phyloP scores from a whole-genome alignment of 495 filamentous ascomycete species.

The Sabuloglossum arenarium region DNA sequence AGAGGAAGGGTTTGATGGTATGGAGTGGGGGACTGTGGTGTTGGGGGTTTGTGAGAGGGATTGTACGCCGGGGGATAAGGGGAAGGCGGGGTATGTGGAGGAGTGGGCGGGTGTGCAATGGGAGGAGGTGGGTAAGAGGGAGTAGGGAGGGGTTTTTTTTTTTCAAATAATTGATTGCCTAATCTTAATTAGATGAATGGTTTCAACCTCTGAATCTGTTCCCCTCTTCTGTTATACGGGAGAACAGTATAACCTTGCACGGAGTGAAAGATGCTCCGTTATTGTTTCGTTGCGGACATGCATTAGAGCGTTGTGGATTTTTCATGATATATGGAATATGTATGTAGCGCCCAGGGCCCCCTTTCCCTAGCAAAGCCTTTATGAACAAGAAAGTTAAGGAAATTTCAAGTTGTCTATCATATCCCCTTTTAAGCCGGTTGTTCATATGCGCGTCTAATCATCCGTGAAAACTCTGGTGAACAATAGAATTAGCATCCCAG shows the following conservation, averaged over 20 bases:
- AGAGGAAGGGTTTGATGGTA: constrained; percentile 51
- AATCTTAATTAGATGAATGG: no score
- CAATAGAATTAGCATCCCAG: neutral
- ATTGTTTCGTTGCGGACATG: neutral
- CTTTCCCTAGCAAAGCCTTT: neutral
- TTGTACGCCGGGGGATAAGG: constrained; percentile 34
- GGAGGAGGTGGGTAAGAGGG: constrained; percentile 39
- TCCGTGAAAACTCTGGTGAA: constrained; percentile 39
- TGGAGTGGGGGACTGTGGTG: constrained; percentile 98
- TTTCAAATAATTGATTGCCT: no score
- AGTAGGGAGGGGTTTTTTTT: neutral
- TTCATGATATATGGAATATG: constrained; percentile 1
- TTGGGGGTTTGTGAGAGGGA: constrained; percentile 62
- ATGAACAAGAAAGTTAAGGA: no score
- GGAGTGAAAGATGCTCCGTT: neutral
- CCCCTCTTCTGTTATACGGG: no score
- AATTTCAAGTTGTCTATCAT: neutral
- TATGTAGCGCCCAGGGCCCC: neutral
- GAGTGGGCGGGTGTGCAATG: constrained; percentile 97
- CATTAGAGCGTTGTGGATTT: neutral
- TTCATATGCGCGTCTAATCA: constrained; percentile 78
- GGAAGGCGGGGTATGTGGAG: constrained; percentile 50
- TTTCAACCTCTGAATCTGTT: no score
- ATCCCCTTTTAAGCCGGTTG: constrained; percentile 41
- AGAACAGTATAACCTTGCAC: no score